These are phyloP conservation scores for Ramalina intermedia DNA, from an alignment of 495 filamentous ascomycete species.

Conservation along the genomic window DNA sequence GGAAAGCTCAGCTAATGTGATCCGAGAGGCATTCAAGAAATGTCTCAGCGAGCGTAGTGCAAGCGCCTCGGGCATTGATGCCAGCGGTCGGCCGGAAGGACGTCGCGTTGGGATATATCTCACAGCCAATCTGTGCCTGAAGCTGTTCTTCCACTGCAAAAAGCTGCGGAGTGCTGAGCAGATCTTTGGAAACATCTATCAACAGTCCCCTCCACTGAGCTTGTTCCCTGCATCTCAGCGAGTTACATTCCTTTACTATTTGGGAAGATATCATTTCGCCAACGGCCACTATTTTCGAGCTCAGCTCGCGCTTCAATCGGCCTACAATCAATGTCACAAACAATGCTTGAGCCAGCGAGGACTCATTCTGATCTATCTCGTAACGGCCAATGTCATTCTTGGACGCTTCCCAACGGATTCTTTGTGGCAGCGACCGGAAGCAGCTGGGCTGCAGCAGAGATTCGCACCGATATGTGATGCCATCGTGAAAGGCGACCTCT, in stretches of 20 bases:
- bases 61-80: conserved; percentile 29
- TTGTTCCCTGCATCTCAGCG: conserved; percentile 78
- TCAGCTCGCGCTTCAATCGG: conserved; percentile 54
- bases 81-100: conserved; percentile 50
- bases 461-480: conserved; percentile 62
- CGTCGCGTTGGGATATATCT: conserved; percentile 79
- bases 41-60: conserved; percentile 72
- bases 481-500: conserved; percentile 66
- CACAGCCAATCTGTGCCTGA: conserved; percentile 81
- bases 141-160: conserved; percentile 64
- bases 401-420: conserved; percentile 63
- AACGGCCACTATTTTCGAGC: conserved; percentile 68
- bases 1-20: conserved; percentile 69
- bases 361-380: conserved; percentile 70
- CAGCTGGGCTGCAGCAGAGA: conserved; percentile 47
- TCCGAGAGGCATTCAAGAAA: conserved; percentile 81
- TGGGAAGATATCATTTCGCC: conserved; percentile 75
- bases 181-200: conserved; percentile 78
- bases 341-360: conserved; percentile 55
- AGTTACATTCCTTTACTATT: conserved; percentile 87
- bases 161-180: conserved; percentile 57
- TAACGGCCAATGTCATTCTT: conserved; percentile 68
- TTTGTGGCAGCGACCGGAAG: conserved; percentile 59
- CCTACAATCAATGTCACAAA: conserved; percentile 64
- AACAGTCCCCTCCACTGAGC: conserved; percentile 61